These are phyloP conservation scores for Venturia nashicola DNA, from an alignment of 2,329 filamentous ascomycete species.

Conservation along the genomic window DNA sequence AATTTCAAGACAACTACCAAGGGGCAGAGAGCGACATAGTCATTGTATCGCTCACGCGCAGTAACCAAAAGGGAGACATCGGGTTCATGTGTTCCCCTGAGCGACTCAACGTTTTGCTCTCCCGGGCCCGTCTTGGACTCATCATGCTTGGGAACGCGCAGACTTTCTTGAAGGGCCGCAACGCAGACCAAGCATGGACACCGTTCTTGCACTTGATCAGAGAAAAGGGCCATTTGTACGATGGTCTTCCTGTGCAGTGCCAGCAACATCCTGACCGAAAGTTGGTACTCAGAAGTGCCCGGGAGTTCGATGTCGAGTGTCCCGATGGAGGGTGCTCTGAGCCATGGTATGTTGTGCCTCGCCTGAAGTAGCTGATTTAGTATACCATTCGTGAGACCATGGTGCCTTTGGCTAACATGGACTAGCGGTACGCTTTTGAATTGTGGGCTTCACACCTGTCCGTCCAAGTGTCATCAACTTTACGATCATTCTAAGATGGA, in stretches of 20 bases:
- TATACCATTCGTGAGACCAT: too few relatives aligned
- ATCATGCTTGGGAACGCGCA: slow-evolving; percentile 59
- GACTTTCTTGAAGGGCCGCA: slow-evolving; percentile 50
- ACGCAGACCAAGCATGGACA: slow-evolving; percentile 45
- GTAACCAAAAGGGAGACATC: slow-evolving; percentile 51
- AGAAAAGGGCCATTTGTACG: slow-evolving; percentile 37
- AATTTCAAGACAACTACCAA: slow-evolving; percentile 54
- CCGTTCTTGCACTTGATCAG: slow-evolving; percentile 46
- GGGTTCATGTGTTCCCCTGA: slow-evolving; percentile 58
- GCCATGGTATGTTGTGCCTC: slow-evolving; percentile 40
- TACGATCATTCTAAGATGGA: slow-evolving; percentile 44
- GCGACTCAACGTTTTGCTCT: slow-evolving; percentile 57
- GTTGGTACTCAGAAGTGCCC: slow-evolving; percentile 33
- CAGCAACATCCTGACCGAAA: slow-evolving; percentile 43
- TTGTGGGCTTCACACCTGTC: slow-evolving; percentile 50
- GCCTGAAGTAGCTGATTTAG: slow-evolving; percentile 22
- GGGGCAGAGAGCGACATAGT: slow-evolving; percentile 67
- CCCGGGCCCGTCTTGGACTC: slow-evolving; percentile 51
- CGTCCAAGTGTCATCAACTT: slow-evolving; percentile 48
- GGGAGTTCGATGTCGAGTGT: slow-evolving; percentile 49
- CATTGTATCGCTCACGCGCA: slow-evolving; percentile 53
- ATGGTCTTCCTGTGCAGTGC: slow-evolving; percentile 50
- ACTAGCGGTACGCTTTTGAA: slow-evolving; percentile 36
- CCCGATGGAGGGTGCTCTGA: slow-evolving; percentile 60
- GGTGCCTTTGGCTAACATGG: neutral